phyloP scores from a whole-genome alignment of 176 grass and related monocot species.

The Oryza australiensis region DNA sequence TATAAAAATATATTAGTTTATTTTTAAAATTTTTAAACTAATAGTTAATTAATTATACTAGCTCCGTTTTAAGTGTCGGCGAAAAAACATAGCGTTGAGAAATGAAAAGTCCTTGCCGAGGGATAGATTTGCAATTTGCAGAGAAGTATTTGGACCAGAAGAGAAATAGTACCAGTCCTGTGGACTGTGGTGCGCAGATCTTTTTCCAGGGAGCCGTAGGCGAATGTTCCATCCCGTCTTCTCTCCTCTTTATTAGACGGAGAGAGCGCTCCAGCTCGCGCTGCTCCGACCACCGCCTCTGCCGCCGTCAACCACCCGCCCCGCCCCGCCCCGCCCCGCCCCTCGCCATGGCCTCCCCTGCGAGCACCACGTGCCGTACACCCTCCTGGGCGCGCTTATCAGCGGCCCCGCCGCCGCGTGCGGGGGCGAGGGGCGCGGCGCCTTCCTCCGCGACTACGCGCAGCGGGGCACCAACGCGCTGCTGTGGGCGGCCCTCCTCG shows the following conservation, averaged over 20 bases:
- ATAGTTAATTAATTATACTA: no score
- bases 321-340: no score
- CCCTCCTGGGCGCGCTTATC: conserved; percentile 72
- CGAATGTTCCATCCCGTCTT: conserved; percentile 21
- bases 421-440: conserved; percentile 37
- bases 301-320: neutral
- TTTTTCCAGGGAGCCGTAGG: conserved; percentile 33
- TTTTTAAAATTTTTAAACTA: no score
- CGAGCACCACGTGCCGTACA: conserved; percentile 56
- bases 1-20: no score
- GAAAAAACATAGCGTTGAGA: no score
- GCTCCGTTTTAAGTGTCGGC: no score
- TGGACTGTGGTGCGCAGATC: neutral
- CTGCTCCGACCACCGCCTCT: neutral
- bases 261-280: conserved; percentile 28
- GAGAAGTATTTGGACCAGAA: neutral
- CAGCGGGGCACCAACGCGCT: conserved; percentile 75
- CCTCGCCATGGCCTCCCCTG: conserved; percentile 24
- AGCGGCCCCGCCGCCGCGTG: conserved; percentile 32
- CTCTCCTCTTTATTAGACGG: neutral
- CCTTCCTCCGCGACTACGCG: conserved; percentile 71
- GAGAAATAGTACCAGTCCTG: neutral
- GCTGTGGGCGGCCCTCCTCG: conserved; percentile 70
- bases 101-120: neutral
- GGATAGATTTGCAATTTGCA: neutral